Conservation (phyloP, 176 grass and related monocot species). For the Rhynchospora pubera region DNA sequence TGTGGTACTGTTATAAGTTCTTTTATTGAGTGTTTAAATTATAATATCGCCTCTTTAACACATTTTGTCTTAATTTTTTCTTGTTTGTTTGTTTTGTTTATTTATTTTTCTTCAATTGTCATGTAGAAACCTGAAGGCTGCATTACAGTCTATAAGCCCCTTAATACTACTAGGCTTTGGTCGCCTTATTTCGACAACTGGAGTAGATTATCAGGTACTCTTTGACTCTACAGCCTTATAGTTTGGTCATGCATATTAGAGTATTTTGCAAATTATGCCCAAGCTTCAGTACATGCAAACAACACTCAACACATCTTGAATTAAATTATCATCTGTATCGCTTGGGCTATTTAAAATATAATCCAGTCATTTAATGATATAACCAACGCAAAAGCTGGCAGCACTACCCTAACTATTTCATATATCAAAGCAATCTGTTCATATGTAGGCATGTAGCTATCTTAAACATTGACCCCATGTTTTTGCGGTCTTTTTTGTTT, state of each 20-base stretch:
- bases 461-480: not conserved
- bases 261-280: constrained; percentile 1
- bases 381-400: not conserved
- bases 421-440: not conserved
- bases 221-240: constrained; percentile 9
- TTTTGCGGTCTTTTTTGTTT: too few species aligned
- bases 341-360: not conserved
- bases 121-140: constrained; percentile 51
- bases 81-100: constrained; percentile 19
- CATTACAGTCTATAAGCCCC: constrained; percentile 61
- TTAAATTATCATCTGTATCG: not conserved
- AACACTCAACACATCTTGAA: not conserved
- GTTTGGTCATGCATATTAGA: constrained; percentile 11
- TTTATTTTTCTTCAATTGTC: constrained; percentile 32
- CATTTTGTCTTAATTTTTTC: not conserved
- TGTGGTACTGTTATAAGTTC: not conserved
- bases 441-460: not conserved
- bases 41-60: not conserved
- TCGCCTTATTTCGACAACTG: constrained; percentile 75
- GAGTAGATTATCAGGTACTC: constrained; percentile 89
- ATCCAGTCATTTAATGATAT: not conserved
- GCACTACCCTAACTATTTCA: not conserved
- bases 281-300: not conserved
- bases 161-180: constrained; percentile 78
- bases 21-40: not conserved